phyloP scores from a whole-genome alignment of 371 early-diverging fungal species.

The Batkoa obscura region DNA sequence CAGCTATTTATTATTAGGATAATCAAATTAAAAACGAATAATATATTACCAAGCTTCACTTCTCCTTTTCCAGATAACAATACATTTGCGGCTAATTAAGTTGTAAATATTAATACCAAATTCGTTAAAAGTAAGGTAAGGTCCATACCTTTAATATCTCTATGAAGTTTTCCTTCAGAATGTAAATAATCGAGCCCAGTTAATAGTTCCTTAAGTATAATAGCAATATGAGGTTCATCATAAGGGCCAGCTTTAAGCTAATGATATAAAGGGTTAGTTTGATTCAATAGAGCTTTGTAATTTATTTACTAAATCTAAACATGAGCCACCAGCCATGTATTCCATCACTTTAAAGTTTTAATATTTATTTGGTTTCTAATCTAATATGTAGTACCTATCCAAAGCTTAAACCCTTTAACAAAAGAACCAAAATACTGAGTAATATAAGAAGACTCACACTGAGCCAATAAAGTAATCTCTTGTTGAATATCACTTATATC shows the following conservation, averaged over 20 bases:
- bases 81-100: constrained; percentile 51
- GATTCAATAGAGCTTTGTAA: too few species aligned
- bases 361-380: constrained; percentile 32
- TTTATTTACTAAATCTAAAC: constrained; percentile 40
- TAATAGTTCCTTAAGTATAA: constrained; percentile 75
- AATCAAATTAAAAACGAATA: too few species aligned
- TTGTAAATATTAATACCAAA: constrained; percentile 10
- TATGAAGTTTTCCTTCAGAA: constrained; percentile 79
- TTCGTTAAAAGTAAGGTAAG: neutral
- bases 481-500: constrained; percentile 96
- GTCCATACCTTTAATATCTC: constrained; percentile 60
- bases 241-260: constrained; percentile 60
- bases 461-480: constrained; percentile 86
- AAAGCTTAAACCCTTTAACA: constrained; percentile 62
- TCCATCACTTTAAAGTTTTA: constrained; percentile 26
- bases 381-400: constrained; percentile 33
- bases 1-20: constrained; percentile 28
- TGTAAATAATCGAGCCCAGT: constrained; percentile 93
- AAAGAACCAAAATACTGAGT: constrained; percentile 75
- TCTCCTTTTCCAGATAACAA: constrained; percentile 30
- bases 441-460: constrained; percentile 73
- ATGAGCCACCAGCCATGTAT: constrained; percentile 57
- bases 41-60: constrained; percentile 19
- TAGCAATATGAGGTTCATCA: constrained; percentile 73
- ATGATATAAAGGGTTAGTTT: too few species aligned